Evolutionary conservation across 2,329 filamentous ascomycete genomes (phyloP), one percentile per base, ranked within the genome.

Genomic region (Fusarium humuli): DNA sequence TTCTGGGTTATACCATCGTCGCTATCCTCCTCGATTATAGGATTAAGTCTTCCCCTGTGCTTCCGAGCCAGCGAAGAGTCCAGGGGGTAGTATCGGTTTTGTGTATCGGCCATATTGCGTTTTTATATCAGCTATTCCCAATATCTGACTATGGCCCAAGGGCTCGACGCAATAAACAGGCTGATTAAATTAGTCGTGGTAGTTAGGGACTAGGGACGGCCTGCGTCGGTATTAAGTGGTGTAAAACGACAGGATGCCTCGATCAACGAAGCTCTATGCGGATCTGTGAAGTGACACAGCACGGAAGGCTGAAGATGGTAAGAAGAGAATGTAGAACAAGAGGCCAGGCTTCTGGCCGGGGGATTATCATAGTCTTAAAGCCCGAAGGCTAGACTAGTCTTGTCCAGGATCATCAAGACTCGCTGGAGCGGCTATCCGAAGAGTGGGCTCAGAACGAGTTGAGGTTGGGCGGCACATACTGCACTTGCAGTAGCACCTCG

Each of bases 11-110:
- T 75, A 29, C 76, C 75, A 70, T 82, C 80, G 56, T 85, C 83
- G 63, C 79, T 78, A 69, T 84, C 82, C 77, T 87, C 87, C 77
- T 90, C 87, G 75, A 89, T 87, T 88, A 90, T 89, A 69, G 87
- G 87, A 88, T 89, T 89, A 88, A 90, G 87, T 69, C 77, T 79
- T 79, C 79, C 81, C 76, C 79, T 82, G 68, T 79, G 80, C 80
- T 84, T 85, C 82, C 86, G 86, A 79, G 78, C 87, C 85, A 82
- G 87, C 87, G 84, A 83, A 81, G 85, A 81, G 69, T 84, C 84
- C 70, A 80, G 81, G 76, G 84, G 79, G 75, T 79, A 81, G 74
- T 84, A 85, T 70, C 72, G 72, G 61, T 70, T 72, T 69, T 76
- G 59, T 55, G 75, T 70, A 57, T 85, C 84, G 57, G 86, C 78